Evolutionary conservation across 2,329 filamentous ascomycete species (phyloP).

Genomic region (Cladosporium velox): DNA sequence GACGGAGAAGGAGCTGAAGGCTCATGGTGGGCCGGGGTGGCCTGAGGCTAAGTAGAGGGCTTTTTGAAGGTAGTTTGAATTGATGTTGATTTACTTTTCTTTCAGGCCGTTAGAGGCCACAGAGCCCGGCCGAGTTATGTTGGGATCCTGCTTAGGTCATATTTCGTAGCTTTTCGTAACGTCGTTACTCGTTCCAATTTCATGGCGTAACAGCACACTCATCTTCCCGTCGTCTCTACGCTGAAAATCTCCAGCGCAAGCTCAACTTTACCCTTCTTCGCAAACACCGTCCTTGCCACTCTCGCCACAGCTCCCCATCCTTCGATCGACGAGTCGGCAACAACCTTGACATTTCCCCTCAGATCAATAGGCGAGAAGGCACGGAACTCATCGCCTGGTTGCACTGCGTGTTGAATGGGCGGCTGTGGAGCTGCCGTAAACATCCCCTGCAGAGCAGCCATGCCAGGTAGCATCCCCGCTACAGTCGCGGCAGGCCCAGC

Average conservation of each 20-base stretch:
- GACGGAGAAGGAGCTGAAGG: conserved; percentile 35
- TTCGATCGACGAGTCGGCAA: not conserved
- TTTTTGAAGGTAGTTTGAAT: not conserved
- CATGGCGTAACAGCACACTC: not conserved
- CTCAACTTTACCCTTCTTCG: conserved; percentile 24
- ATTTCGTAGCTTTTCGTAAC: conserved; percentile 4
- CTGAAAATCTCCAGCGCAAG: conserved; percentile 28
- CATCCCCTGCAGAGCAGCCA: conserved; percentile 6
- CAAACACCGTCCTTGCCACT: conserved; percentile 30
- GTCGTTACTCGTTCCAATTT: conserved; percentile 1
- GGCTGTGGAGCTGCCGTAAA: not conserved
- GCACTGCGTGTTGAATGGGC: conserved; percentile 21
- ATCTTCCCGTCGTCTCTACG: conserved; percentile 4
- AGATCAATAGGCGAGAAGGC: conserved; percentile 35
- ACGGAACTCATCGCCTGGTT: conserved; percentile 32
- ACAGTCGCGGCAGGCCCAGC: not conserved
- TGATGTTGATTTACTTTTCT: not conserved
- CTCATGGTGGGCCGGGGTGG: conserved; percentile 21
- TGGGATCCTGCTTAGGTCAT: not conserved
- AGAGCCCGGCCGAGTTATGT: not conserved
- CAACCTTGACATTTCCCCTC: conserved; percentile 25
- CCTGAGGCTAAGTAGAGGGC: conserved; percentile 1
- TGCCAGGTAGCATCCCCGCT: conserved; percentile 5
- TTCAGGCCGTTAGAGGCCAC: not conserved
- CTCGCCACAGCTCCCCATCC: conserved; percentile 25